phyloP scores from a whole-genome alignment of 306 rosid genomes.

The Glycine soja region DNA sequence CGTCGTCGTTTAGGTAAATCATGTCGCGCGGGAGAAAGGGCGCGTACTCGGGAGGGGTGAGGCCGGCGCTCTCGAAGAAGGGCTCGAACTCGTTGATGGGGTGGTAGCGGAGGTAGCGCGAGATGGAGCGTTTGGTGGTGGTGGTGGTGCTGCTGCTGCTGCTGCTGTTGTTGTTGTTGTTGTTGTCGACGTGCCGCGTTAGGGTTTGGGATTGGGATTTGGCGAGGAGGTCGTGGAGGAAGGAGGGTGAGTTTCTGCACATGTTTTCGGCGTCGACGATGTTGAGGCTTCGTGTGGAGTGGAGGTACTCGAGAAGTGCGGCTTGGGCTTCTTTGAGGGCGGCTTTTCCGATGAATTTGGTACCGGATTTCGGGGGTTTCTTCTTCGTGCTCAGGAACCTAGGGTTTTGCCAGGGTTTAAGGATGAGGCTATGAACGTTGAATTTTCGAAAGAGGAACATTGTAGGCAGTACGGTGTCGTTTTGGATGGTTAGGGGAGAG shows the following conservation, averaged over 20 bases:
- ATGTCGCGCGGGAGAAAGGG: conserved; percentile 62
- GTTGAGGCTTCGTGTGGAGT: conserved; percentile 3
- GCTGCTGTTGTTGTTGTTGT: too few relatives aligned
- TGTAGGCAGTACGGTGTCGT: neutral
- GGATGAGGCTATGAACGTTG: neutral
- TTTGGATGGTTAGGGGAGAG: neutral
- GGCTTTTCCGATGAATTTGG: neutral
- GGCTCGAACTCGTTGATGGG: conserved; percentile 91
- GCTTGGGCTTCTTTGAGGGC: conserved; percentile 50
- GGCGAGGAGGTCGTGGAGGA: conserved; percentile 60
- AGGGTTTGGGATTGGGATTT: conserved; percentile 19
- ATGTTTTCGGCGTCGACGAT: conserved; percentile 80
- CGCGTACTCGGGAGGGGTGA: conserved; percentile 70
- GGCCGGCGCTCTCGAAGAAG: conserved; percentile 62
- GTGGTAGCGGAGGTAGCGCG: conserved; percentile 51
- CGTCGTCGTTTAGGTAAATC: conserved; percentile 69
- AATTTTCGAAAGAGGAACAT: conserved; percentile 59
- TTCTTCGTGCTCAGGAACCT: conserved; percentile 49
- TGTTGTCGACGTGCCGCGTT: neutral
- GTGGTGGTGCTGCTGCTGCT: too few relatives aligned
- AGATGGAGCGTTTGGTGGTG: conserved; percentile 44
- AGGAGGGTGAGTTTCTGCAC: conserved; percentile 73
- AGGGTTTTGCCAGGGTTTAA: conserved; percentile 53
- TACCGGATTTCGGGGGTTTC: too few relatives aligned
- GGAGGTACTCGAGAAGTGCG: too few relatives aligned